Conservation (phyloP, 495 filamentous ascomycete species). For the Tuber indicum region DNA sequence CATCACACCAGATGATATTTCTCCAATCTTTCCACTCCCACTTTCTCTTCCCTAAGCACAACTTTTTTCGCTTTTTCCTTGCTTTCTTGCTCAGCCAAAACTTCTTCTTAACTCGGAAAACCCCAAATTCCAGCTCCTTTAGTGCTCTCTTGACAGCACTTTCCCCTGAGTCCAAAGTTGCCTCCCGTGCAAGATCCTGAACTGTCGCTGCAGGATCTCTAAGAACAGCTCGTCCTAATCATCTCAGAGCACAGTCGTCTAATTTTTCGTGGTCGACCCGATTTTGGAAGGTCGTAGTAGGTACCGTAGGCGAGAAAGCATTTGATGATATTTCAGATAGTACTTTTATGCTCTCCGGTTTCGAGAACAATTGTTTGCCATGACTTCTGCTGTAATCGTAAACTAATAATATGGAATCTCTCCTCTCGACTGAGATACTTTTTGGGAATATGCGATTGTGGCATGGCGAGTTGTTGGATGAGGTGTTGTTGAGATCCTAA, state of each 20-base stretch:
- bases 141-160: neutral
- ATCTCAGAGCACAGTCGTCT: neutral
- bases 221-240: slow-evolving; percentile 8
- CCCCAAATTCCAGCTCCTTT: neutral
- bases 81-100: neutral
- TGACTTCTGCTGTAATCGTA: slow-evolving; percentile 5
- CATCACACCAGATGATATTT: slow-evolving; percentile 8
- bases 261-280: slow-evolving; percentile 1
- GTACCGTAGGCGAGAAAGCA: neutral
- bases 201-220: slow-evolving; percentile 9
- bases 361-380: slow-evolving; percentile 3
- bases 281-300: slow-evolving; percentile 13
- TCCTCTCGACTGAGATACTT: too few species aligned
- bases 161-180: neutral
- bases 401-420: too few species aligned
- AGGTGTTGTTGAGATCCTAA: too few species aligned
- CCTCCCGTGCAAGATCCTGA: slow-evolving; percentile 8
- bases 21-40: neutral
- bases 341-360: neutral
- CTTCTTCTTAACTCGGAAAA: neutral
- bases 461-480: too few species aligned
- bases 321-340: neutral
- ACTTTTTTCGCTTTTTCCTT: neutral
- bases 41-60: neutral
- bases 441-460: too few species aligned